Evolutionary conservation across 2,329 filamentous ascomycete genomes (phyloP).

Genomic region (Paecilomyces variotii): DNA sequence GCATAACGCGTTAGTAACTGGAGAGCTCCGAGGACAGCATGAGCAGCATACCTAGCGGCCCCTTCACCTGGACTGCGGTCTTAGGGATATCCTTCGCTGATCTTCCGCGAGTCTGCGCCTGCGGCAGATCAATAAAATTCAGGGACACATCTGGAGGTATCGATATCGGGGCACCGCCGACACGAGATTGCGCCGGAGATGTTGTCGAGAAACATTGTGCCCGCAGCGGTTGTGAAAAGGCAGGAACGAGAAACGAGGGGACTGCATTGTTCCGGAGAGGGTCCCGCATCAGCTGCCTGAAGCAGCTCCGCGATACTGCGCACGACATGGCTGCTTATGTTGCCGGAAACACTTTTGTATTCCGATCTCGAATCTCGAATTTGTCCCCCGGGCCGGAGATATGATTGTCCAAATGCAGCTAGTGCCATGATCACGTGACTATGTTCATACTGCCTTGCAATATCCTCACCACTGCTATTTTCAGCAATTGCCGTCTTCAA

Average conservation of each 20-base stretch:
- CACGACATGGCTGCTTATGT: conserved; percentile 50
- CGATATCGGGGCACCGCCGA: conserved; percentile 72
- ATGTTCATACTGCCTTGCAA: too few relatives aligned
- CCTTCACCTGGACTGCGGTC: conserved; percentile 62
- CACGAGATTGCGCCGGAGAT: conserved; percentile 62
- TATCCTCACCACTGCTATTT: neutral
- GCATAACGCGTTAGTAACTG: neutral
- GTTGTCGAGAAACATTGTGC: conserved; percentile 64
- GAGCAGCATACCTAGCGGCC: conserved; percentile 61
- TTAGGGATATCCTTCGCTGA: conserved; percentile 53
- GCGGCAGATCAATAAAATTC: conserved; percentile 55
- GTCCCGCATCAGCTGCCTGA: conserved; percentile 48
- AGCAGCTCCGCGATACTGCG: conserved; percentile 52
- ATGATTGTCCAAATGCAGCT: conserved; percentile 6
- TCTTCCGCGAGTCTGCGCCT: conserved; percentile 51
- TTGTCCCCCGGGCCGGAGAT: conserved; percentile 16
- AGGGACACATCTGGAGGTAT: conserved; percentile 80
- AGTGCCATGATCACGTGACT: conserved; percentile 10
- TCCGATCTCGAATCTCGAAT: conserved; percentile 21
- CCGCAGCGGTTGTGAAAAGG: conserved; percentile 45
- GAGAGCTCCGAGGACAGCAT: neutral
- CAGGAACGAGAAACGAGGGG: conserved; percentile 65
- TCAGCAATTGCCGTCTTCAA: neutral
- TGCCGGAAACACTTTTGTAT: conserved; percentile 13
- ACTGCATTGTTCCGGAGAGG: conserved; percentile 46